phyloP scores from a whole-genome alignment of 805 yeast species.

The Kazachstania taianensis region DNA sequence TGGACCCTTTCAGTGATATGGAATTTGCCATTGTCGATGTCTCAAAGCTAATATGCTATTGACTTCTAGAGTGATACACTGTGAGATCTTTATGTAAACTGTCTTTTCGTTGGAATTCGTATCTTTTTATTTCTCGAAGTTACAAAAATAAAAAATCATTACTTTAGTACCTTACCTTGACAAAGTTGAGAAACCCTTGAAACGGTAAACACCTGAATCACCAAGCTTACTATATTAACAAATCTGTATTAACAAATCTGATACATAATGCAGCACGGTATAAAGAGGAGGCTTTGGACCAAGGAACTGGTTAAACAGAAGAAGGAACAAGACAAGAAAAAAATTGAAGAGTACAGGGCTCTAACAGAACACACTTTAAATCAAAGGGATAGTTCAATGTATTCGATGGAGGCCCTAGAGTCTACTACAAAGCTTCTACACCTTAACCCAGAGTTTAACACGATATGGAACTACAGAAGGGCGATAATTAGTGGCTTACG shows the following conservation, averaged over 20 bases:
- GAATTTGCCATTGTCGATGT: slow-evolving; percentile 16
- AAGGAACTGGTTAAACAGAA: slow-evolving; percentile 47
- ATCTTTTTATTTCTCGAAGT: background rate
- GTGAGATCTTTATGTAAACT: no score
- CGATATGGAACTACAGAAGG: slow-evolving; percentile 83
- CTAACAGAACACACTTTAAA: slow-evolving; percentile 38
- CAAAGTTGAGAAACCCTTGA: no score
- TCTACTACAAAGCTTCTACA: slow-evolving; percentile 48
- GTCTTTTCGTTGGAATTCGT: background rate
- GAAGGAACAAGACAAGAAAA: slow-evolving; percentile 46
- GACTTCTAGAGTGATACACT: no score
- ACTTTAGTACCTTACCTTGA: no score
- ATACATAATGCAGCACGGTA: slow-evolving; percentile 46
- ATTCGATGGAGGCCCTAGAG: slow-evolving; percentile 34
- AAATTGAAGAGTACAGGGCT: slow-evolving; percentile 45
- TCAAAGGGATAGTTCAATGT: slow-evolving; percentile 23
- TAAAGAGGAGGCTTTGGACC: slow-evolving; percentile 48
- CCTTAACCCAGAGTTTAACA: slow-evolving; percentile 77
- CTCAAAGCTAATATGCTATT: no score
- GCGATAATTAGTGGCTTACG: slow-evolving; percentile 40
- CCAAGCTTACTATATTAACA: no score
- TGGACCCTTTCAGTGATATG: slow-evolving; percentile 60
- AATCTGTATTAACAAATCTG: background rate
- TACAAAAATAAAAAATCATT: no score
- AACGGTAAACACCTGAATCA: no score